phyloP scores from a whole-genome alignment of 140 eudicot species.

The Bidens hawaiensis region DNA sequence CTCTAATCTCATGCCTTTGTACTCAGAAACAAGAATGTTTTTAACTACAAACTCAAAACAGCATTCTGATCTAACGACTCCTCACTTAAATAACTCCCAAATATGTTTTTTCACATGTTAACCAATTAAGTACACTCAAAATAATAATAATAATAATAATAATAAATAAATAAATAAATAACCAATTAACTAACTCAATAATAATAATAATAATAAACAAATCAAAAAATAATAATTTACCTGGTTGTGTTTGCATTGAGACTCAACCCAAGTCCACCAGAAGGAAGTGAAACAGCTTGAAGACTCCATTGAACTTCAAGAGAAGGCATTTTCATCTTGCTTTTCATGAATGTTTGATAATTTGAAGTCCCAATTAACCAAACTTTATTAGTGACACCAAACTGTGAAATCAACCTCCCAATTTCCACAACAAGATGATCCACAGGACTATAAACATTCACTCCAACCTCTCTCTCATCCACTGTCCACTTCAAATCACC shows the following conservation, averaged over 20 bases:
- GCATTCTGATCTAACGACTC: constrained; percentile 19
- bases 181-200: no score
- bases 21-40: constrained; percentile 33
- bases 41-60: constrained; percentile 28
- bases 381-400: constrained; percentile 34
- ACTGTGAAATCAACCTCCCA: constrained; percentile 61
- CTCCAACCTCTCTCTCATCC: constrained; percentile 25
- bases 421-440: constrained; percentile 73
- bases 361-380: constrained; percentile 77
- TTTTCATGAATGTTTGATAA: constrained; percentile 74
- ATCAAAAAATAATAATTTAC: no score
- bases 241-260: constrained; percentile 40
- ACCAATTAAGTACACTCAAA: constrained; percentile 5
- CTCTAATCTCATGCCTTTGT: constrained; percentile 30
- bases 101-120: constrained; percentile 31
- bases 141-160: no score
- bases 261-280: constrained; percentile 65
- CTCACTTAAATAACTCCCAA: constrained; percentile 26
- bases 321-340: constrained; percentile 71
- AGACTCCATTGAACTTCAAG: constrained; percentile 78
- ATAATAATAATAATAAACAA: no score
- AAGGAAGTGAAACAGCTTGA: constrained; percentile 75
- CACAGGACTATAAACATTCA: constrained; percentile 49
- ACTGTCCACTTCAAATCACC: constrained; percentile 88
- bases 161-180: no score